Conservation (phyloP, 2,329 filamentous ascomycete species). For the Byssothecium circinans region DNA sequence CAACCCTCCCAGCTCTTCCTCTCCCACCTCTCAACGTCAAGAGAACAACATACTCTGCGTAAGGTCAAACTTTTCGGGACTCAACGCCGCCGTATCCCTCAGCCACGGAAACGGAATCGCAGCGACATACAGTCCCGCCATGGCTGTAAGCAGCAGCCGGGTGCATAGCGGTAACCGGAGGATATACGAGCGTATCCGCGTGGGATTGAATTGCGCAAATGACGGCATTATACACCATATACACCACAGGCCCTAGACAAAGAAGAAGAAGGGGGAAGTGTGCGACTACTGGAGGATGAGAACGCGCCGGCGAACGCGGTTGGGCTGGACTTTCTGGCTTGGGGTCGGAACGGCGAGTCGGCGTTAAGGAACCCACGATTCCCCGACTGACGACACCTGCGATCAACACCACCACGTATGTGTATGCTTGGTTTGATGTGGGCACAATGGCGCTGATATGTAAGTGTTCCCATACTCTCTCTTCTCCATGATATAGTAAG, state of each 20-base stretch:
- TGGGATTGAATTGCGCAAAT: slow-evolving; percentile 66
- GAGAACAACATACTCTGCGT: slow-evolving; percentile 62
- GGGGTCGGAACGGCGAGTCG: slow-evolving; percentile 10
- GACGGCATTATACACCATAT: slow-evolving; percentile 40
- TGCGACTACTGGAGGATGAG: not conserved
- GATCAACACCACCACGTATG: slow-evolving; percentile 3
- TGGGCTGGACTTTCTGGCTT: not conserved
- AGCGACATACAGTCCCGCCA: slow-evolving; percentile 69
- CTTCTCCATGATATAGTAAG: not conserved
- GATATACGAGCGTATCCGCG: slow-evolving; percentile 77
- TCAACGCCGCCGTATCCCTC: slow-evolving; percentile 74
- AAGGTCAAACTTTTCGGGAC: slow-evolving; percentile 74
- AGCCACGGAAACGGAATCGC: slow-evolving; percentile 73
- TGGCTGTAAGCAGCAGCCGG: slow-evolving; percentile 66
- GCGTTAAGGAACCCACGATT: not conserved
- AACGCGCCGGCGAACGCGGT: slow-evolving; percentile 13
- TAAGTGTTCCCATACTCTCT: slow-evolving; percentile 16
- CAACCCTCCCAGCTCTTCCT: not conserved
- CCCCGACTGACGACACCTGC: not conserved
- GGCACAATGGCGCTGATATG: slow-evolving; percentile 40
- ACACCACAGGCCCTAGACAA: slow-evolving; percentile 2
- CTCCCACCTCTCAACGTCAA: not conserved
- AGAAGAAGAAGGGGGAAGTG: slow-evolving; percentile 9
- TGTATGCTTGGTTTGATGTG: not conserved
- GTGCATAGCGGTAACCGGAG: slow-evolving; percentile 88